Evolutionary conservation across 805 yeast species (phyloP).

Genomic region (Candida vartiovaarae): DNA sequence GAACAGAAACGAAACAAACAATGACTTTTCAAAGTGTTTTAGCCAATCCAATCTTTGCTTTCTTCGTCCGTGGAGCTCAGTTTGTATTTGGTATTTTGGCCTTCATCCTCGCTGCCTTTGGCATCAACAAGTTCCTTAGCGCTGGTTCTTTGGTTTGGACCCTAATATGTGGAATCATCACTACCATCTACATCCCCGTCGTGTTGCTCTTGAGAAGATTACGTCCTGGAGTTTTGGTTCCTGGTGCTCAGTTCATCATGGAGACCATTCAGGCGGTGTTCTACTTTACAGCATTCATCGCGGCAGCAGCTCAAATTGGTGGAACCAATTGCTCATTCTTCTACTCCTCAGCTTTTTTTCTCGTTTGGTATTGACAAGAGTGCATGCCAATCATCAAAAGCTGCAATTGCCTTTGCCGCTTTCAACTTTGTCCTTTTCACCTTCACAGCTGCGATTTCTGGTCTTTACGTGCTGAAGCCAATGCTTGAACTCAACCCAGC

Average conservation of each 20-base stretch:
- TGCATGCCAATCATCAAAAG: slow-evolving; percentile 14
- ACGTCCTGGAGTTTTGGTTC: slow-evolving; percentile 3
- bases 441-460: slow-evolving; percentile 6
- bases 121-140: slow-evolving; percentile 4
- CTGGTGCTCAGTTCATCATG: slow-evolving; percentile 10
- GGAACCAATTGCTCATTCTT: slow-evolving; percentile 3
- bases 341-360: neutral
- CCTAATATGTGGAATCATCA: slow-evolving; percentile 9
- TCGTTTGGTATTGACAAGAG: neutral
- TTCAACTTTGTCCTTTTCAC: slow-evolving; percentile 14
- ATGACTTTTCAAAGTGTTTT: neutral
- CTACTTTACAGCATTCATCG: slow-evolving; percentile 17
- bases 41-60: slow-evolving; percentile 3
- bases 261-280: slow-evolving; percentile 10
- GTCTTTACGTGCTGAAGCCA: slow-evolving; percentile 6
- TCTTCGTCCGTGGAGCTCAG: slow-evolving; percentile 10
- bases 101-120: slow-evolving; percentile 8
- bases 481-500: neutral
- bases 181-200: slow-evolving; percentile 4
- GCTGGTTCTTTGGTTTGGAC: slow-evolving; percentile 10
- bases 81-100: slow-evolving; percentile 10
- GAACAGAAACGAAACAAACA: neutral
- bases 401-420: slow-evolving; percentile 17
- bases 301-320: slow-evolving; percentile 13
- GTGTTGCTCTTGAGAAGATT: slow-evolving; percentile 3